Evolutionary conservation across 2,329 filamentous ascomycete species (phyloP), one percentile per base, ranked within the genome.

Genomic region (Lasiodiplodia theobromae): DNA sequence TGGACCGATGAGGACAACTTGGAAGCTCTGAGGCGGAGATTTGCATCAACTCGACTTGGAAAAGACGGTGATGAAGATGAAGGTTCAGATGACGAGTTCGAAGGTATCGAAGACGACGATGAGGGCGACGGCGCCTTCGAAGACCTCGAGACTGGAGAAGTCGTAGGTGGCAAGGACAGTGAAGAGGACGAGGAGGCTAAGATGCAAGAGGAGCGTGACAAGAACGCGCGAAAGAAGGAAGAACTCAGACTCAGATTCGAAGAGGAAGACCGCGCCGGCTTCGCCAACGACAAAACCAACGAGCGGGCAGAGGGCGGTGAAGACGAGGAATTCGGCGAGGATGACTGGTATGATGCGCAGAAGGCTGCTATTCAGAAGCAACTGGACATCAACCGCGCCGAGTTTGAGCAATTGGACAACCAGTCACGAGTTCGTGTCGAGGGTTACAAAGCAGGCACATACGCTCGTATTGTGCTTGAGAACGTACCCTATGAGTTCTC

Each of bases 291-390:
- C 80, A 96, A 96, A 77, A 90, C 92, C 34, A 88, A 90, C 63
- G 91, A 91, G 12, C 87, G 91, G 44, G 85, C 88, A 71, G 91
- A 93, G 72, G 89, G 87, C 37, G 86, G 86, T 3, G 84, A 89
- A 6, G 89, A 95, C 66, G 84, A 88, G 69, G 91, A 96, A 76
- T 98, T 97, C 75, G 96, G 94, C 65, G 96, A 99, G 80, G 96
- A 99, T 77, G 93, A 99, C 68, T 99, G 96, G 96, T 99, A 99
- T 78, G 96, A 98, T 77, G 89, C 92, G 34, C 96, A 99, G 78
- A 99, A 99, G 82, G 93, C 96, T 38, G 87, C 92, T 78, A 90
- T 99, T 69, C 92, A 97, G 81, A 97, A 97, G 82, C 96, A 99
- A 79, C 87, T 96, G 71, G 92, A 96, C 75, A 97, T 99, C 87